phyloP scores from a whole-genome alignment of 352 stramenopile species.

The Pythium catenulatum region DNA sequence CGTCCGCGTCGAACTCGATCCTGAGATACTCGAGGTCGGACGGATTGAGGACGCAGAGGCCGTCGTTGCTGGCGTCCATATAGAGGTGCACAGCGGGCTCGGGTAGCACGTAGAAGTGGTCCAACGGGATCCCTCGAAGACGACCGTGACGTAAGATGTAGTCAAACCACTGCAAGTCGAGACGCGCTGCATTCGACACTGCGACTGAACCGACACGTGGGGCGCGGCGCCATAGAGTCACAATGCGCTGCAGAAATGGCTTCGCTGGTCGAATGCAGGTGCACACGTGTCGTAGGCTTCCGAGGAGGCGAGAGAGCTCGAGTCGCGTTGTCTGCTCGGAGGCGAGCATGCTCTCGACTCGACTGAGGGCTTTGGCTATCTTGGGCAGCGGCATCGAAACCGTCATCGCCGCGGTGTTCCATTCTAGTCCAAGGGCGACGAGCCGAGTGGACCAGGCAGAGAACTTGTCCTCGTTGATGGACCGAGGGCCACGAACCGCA shows the following conservation, averaged over 20 bases:
- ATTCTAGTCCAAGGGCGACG: constrained; percentile 36
- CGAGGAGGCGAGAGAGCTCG: constrained; percentile 45
- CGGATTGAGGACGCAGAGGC: constrained; percentile 47
- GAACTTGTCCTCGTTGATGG: constrained; percentile 65
- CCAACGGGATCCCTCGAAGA: not conserved
- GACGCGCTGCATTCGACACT: not conserved
- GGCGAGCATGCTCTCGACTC: not conserved
- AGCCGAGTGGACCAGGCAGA: constrained; percentile 36
- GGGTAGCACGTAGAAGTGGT: not conserved
- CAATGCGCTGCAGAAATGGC: constrained; percentile 22
- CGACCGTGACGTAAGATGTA: not conserved
- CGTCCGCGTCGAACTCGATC: constrained; percentile 35
- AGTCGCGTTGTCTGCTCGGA: not conserved
- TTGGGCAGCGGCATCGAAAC: constrained; percentile 42
- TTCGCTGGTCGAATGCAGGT: constrained; percentile 6
- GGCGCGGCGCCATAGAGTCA: not conserved
- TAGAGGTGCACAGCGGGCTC: constrained; percentile 14
- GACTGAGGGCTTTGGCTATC: constrained; percentile 18
- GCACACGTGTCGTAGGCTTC: constrained; percentile 52
- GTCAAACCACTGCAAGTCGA: constrained; percentile 12
- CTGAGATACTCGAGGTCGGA: not conserved
- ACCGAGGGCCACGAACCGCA: constrained; percentile 34
- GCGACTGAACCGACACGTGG: not conserved
- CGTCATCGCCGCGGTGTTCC: not conserved
- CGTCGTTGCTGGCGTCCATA: constrained; percentile 44